These are phyloP conservation scores for Talaromyces sp. DNA, from an alignment of 2,329 filamentous ascomycete species.

Conservation along the genomic window DNA sequence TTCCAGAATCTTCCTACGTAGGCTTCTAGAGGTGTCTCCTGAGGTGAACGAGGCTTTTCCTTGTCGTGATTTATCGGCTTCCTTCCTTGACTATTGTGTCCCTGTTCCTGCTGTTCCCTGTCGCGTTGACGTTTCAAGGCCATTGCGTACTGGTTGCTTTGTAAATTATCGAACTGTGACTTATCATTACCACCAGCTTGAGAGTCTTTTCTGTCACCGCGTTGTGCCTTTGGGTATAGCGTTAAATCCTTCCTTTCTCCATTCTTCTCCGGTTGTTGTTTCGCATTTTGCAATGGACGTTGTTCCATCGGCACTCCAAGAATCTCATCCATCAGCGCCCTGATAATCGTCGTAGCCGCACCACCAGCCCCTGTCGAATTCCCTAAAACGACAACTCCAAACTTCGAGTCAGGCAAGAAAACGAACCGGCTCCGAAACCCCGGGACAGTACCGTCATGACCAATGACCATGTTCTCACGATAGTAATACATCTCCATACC, in stretches of 20 bases:
- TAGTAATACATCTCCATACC: slow-evolving; percentile 30
- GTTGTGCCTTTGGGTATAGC: background rate
- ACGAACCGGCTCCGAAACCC: slow-evolving; percentile 26
- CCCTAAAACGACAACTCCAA: slow-evolving; percentile 3
- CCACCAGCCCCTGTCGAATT: slow-evolving; percentile 12
- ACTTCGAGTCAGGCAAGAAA: slow-evolving; percentile 7
- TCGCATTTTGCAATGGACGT: background rate
- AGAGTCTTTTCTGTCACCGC: background rate
- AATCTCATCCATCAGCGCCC: slow-evolving; percentile 3
- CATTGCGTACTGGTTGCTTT: background rate
- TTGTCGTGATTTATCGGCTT: background rate
- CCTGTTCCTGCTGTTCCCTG: background rate
- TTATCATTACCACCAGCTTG: background rate
- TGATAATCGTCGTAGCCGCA: background rate
- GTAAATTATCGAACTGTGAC: background rate
- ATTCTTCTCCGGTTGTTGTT: background rate
- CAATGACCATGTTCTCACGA: slow-evolving; percentile 27
- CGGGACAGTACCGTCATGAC: slow-evolving; percentile 28
- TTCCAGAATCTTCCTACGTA: slow-evolving; percentile 12
- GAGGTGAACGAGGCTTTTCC: background rate
- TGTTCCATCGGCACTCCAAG: background rate
- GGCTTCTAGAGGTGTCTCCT: slow-evolving; percentile 1
- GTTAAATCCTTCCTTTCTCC: background rate
- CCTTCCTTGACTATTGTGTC: background rate
- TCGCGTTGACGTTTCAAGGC: background rate